Percentiles rank a stretch among this genome's conserved stretches.
These are phyloP conservation scores for Magnolia kwangsiensis DNA, from an alignment of 164 flowering plant species.

Conservation along the genomic window DNA sequence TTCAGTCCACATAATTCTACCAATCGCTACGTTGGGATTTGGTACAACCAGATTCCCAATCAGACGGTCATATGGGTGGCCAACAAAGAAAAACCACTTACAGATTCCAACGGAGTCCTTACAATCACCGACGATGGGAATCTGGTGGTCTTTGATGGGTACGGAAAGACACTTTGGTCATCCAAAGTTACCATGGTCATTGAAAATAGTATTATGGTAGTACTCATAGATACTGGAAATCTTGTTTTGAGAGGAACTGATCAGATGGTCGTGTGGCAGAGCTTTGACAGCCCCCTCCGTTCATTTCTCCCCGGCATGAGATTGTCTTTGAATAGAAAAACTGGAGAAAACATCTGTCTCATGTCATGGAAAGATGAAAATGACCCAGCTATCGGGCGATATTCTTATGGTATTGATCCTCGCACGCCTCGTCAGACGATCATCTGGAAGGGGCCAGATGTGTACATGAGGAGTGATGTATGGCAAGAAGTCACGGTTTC, in stretches of 20 bases:
- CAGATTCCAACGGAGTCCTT: slow-evolving; percentile 9
- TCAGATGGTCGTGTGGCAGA: slow-evolving; percentile 6
- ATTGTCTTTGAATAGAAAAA: neutral
- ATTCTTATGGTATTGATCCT: neutral
- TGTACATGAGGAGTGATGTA: neutral
- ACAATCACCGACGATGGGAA: slow-evolving; percentile 21
- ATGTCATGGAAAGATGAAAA: neutral
- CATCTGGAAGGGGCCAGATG: neutral
- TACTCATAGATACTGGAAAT: slow-evolving; percentile 9
- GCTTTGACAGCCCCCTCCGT: slow-evolving; percentile 1
- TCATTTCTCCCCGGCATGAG: neutral
- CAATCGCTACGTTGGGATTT: slow-evolving; percentile 26
- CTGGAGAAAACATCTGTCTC: neutral
- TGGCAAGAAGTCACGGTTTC: slow-evolving; percentile 14
- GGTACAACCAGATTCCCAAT: slow-evolving; percentile 12
- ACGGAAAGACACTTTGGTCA: slow-evolving; percentile 2
- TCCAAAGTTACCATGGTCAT: neutral
- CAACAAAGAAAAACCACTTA: slow-evolving; percentile 18
- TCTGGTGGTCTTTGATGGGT: slow-evolving; percentile 1
- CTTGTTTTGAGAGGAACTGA: neutral
- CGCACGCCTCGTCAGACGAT: neutral
- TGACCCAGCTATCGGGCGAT: neutral
- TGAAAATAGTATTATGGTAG: neutral
- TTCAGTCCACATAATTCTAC: slow-evolving; percentile 26
- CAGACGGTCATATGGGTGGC: slow-evolving; percentile 29